Base-by-base conservation (phyloP, 805 yeast genomes). In the Cyberlindnera veronae region DNA sequence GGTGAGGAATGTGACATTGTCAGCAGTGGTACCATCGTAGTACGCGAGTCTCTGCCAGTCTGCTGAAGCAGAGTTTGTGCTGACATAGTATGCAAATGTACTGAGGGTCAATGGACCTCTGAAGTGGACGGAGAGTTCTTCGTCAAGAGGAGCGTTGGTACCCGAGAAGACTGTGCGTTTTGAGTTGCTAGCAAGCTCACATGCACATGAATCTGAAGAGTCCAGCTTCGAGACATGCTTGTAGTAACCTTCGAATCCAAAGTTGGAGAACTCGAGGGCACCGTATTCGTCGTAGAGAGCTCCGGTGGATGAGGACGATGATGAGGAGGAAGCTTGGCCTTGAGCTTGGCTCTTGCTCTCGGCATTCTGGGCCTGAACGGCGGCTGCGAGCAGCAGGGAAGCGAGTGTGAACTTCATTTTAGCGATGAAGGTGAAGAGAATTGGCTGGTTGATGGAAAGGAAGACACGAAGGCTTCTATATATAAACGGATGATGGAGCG, bases 101-200 rank as follows among this genome's bases (percentile, higher is more conserved):
- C 64, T 61, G 54, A 84, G 66, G 13, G 71, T 64, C 44, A 84
- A 58, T 9, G 93, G 93, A 32, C 93, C 93, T 64, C 93, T 74
- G 60, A 84, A 76, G 58, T 84, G 93, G 13, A 84, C 87, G 4
- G 88, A 79, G 19, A 84, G 67, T 57, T 79, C 89, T 50, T 74
- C 80, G 57, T 81, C 66, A 29, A 83, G 57, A 6, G 93, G 93
- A 20, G 88, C 63, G 53, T 80, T 76, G 17, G 75, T 42, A 18
- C 91, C 91, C 9, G 71, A 62, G 49, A 79, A 77, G 5, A 53
- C 21, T 2, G 68, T 62, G 43, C 64, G 57, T n/a, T 62, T 58
- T 5, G 48, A 42, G 42, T 69, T 62, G 26, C 67, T 49, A 22
- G 60, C 64, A 54, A 84, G 73, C 9, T 71, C 54, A 61, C 85